These are phyloP conservation scores for Viola pubescens DNA, from an alignment of 441 rosid genomes.

Conservation along the genomic window DNA sequence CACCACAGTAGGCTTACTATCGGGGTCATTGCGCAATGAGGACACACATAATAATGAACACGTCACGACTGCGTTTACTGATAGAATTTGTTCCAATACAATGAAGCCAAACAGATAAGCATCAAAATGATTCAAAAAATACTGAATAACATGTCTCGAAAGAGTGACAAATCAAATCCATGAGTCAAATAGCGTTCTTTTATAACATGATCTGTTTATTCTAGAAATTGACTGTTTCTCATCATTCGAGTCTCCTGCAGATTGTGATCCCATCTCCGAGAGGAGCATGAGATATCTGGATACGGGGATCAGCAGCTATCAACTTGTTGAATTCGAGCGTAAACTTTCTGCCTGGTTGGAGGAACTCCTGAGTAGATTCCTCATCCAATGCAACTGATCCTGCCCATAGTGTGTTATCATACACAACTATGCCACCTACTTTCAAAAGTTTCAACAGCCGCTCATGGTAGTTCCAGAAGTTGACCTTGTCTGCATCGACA, in stretches of 20 bases:
- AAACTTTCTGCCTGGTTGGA: constrained; percentile 14
- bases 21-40: no score
- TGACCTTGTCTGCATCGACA: constrained; percentile 62
- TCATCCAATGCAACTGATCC: constrained; percentile 46
- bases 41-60: no score
- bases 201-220: background rate
- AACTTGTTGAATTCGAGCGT: constrained; percentile 34
- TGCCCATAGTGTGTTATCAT: constrained; percentile 61
- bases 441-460: constrained; percentile 47
- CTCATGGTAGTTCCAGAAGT: constrained; percentile 50
- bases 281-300: constrained; percentile 42
- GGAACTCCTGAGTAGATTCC: constrained; percentile 20
- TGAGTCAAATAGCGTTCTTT: background rate
- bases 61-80: background rate
- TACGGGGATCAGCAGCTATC: constrained; percentile 45
- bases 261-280: constrained; percentile 58
- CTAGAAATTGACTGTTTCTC: background rate
- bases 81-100: background rate
- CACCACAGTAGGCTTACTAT: no score
- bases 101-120: background rate
- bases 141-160: background rate
- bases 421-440: constrained; percentile 50
- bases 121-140: background rate
- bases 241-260: constrained; percentile 42
- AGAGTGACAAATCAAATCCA: no score